phyloP scores from a whole-genome alignment of 441 rosid species.

The Gossypium schwendimanii region DNA sequence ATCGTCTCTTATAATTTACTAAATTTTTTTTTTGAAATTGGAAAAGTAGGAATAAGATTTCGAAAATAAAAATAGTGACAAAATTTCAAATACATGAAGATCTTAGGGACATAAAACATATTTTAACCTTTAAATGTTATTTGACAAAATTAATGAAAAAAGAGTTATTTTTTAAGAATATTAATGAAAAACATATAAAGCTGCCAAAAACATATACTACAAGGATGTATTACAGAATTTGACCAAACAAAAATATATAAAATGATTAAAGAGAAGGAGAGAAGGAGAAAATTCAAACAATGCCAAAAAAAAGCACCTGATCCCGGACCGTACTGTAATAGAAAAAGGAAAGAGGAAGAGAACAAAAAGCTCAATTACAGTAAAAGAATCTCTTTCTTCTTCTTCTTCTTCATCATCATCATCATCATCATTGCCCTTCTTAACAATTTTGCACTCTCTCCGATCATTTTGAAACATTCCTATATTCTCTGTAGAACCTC shows the following conservation, averaged over 20 bases:
- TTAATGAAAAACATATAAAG: too few species aligned
- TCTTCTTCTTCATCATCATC: neutral
- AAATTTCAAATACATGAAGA: too few species aligned
- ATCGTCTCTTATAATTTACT: too few species aligned
- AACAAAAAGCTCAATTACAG: constrained; percentile 20
- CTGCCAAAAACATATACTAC: too few species aligned
- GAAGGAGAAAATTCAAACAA: neutral
- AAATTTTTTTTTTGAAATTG: too few species aligned
- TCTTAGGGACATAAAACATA: too few species aligned
- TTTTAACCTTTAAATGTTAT: too few species aligned
- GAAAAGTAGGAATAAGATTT: too few species aligned
- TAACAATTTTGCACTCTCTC: constrained; percentile 13
- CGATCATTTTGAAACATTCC: constrained; percentile 22
- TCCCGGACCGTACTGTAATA: constrained; percentile 36
- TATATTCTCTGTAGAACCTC: neutral
- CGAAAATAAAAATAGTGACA: too few species aligned
- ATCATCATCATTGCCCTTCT: constrained; percentile 9
- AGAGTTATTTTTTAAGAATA: too few species aligned
- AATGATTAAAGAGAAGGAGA: neutral
- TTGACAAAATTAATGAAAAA: too few species aligned
- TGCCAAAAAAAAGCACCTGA: constrained; percentile 10
- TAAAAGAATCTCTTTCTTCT: constrained; percentile 15
- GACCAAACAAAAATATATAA: neutral
- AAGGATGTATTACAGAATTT: too few species aligned
- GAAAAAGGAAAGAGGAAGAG: constrained; percentile 23